phyloP scores from a whole-genome alignment of 148 eudicot genomes.

The Spergularia bocconei region DNA sequence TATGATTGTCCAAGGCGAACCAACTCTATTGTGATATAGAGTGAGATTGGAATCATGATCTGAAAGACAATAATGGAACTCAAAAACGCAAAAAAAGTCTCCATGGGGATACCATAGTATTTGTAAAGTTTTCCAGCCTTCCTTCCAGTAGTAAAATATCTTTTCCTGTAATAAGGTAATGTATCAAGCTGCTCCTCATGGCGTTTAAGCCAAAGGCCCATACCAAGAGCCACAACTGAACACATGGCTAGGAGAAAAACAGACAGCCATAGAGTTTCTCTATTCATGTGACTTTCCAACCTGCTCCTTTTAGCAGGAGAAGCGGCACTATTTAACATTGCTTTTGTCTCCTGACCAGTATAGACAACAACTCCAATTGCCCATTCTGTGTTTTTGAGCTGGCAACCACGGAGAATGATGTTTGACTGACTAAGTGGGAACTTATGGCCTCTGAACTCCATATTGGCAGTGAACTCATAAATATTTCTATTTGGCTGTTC shows the following conservation, averaged over 20 bases:
- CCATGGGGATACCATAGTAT: slow-evolving; percentile 85
- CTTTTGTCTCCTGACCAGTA: slow-evolving; percentile 98
- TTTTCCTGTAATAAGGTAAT: slow-evolving; percentile 80
- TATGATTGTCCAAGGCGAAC: slow-evolving; percentile 93
- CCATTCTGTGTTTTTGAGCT: slow-evolving; percentile 94
- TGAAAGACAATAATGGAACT: slow-evolving; percentile 93
- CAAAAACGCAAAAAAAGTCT: slow-evolving; percentile 84
- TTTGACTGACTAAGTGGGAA: slow-evolving; percentile 85
- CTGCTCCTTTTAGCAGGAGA: slow-evolving; percentile 91
- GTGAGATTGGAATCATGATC: slow-evolving; percentile 96
- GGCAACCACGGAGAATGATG: slow-evolving; percentile 94
- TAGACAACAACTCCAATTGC: slow-evolving; percentile 86
- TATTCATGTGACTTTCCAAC: slow-evolving; percentile 81
- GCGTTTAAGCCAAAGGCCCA: slow-evolving; percentile 80
- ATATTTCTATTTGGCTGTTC: slow-evolving; percentile 96
- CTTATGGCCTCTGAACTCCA: slow-evolving; percentile 70
- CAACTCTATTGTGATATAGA: slow-evolving; percentile 94
- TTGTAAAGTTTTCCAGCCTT: slow-evolving; percentile 50
- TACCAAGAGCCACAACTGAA: slow-evolving; percentile 77
- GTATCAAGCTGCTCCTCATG: slow-evolving; percentile 68
- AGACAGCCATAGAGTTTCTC: slow-evolving; percentile 89
- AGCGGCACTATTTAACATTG: slow-evolving; percentile 91
- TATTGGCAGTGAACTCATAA: slow-evolving; percentile 89
- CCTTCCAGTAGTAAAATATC: slow-evolving; percentile 49
- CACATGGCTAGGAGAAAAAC: slow-evolving; percentile 86